Percentiles rank a stretch among this genome's conserved stretches.
Evolutionary conservation across 495 filamentous ascomycete genomes (phyloP).

Genomic region (Entonaema liquescens): DNA sequence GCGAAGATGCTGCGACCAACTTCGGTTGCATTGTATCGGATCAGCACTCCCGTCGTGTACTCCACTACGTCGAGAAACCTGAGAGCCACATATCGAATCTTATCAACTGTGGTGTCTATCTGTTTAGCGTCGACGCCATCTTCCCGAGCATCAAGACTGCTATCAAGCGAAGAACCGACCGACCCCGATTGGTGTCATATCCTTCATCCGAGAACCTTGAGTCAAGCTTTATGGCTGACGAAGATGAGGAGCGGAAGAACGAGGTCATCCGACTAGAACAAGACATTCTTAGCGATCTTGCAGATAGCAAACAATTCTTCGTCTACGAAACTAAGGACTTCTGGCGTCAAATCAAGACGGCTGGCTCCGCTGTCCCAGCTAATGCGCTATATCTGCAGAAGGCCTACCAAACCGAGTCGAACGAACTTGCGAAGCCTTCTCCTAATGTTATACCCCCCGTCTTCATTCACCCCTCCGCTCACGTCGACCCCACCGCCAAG

Average conservation of each 20-base stretch:
- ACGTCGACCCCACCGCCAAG: conserved; percentile 94
- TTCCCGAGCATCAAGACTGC: conserved; percentile 95
- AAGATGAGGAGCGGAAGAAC: conserved; percentile 77
- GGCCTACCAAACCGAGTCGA: conserved; percentile 83
- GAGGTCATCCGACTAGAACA: conserved; percentile 96
- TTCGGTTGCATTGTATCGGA: conserved; percentile 99
- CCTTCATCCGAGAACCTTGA: conserved; percentile 95
- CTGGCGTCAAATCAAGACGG: conserved; percentile 99
- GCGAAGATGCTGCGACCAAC: conserved; percentile 91
- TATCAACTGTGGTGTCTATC: conserved; percentile 99
- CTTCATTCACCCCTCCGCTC: conserved; percentile 95
- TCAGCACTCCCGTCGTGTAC: conserved; percentile 90
- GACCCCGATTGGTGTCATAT: conserved; percentile 90
- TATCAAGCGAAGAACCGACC: conserved; percentile 94
- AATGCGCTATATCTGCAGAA: conserved; percentile 98
- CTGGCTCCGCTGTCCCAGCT: conserved; percentile 94
- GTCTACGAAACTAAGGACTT: conserved; percentile 99
- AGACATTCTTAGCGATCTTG: conserved; percentile 95
- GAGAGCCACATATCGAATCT: conserved; percentile 98
- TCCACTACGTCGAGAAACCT: conserved; percentile 99
- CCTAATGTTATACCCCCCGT: conserved; percentile 93
- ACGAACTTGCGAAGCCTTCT: conserved; percentile 83
- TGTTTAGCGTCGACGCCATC: conserved; percentile 93
- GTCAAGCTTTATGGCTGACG: conserved; percentile 76
- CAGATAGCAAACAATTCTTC: conserved; percentile 97